Evolutionary conservation across 148 eudicot genomes (phyloP).

Genomic region (Rhododendron molle): DNA sequence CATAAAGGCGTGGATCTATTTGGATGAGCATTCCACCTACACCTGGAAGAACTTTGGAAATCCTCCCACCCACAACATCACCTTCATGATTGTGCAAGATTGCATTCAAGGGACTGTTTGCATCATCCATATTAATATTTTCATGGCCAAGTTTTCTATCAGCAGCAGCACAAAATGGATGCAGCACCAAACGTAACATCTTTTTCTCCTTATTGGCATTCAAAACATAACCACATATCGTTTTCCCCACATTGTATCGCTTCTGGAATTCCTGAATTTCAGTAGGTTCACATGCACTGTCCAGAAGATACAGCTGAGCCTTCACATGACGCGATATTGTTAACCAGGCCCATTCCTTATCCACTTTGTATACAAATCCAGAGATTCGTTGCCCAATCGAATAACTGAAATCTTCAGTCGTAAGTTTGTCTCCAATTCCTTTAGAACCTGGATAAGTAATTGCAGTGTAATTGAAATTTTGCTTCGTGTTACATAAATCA

Average conservation of each 20-base stretch:
- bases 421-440: constrained; percentile 20
- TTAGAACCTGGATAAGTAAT: constrained; percentile 31
- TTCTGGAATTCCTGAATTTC: constrained; percentile 68
- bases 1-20: constrained; percentile 77
- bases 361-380: constrained; percentile 87
- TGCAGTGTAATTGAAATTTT: background rate
- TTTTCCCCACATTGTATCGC: constrained; percentile 53
- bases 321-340: constrained; percentile 63
- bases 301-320: constrained; percentile 76
- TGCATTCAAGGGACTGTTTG: constrained; percentile 19
- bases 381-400: constrained; percentile 56
- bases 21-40: constrained; percentile 84
- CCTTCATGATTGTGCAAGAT: constrained; percentile 56
- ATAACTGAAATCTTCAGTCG: constrained; percentile 46
- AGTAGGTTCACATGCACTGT: constrained; percentile 62
- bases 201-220: constrained; percentile 56
- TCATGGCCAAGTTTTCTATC: constrained; percentile 15
- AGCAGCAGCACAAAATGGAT: constrained; percentile 30
- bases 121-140: constrained; percentile 13
- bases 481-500: background rate
- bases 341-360: constrained; percentile 86
- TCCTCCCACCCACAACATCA: constrained; percentile 71
- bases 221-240: constrained; percentile 55
- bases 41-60: constrained; percentile 75
- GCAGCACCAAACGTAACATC: constrained; percentile 56